A percentile compares a stretch with the other conserved stretches of the same genome.
Evolutionary conservation across 129 eudicot genomes (phyloP).

Genomic region (Pittosporum tobira): DNA sequence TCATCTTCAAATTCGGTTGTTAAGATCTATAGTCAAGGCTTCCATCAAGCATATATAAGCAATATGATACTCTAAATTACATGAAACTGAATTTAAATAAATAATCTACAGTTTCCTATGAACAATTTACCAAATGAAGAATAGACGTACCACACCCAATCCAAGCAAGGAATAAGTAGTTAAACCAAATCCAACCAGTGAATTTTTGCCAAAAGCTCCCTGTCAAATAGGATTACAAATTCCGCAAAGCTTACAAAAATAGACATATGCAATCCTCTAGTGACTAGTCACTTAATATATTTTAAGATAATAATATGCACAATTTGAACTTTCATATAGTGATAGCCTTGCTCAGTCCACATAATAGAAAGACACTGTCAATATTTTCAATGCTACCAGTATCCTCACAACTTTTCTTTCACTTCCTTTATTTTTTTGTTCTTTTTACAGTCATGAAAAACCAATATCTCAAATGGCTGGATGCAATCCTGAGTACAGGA

Average conservation of each 20-base stretch:
- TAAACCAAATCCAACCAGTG: constrained; percentile 67
- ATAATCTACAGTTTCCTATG: neutral
- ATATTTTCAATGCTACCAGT: no score
- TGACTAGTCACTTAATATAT: neutral
- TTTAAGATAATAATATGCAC: neutral
- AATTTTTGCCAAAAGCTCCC: constrained; percentile 92
- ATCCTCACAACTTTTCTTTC: no score
- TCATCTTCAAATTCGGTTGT: neutral
- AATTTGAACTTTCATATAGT: neutral
- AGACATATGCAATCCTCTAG: neutral
- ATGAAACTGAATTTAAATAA: neutral
- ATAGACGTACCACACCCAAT: constrained; percentile 80
- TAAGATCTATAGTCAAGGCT: neutral
- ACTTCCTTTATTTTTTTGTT: no score
- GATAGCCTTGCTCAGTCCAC: neutral
- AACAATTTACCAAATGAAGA: neutral
- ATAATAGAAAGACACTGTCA: no score
- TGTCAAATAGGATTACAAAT: constrained; percentile 20
- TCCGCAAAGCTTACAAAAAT: constrained; percentile 12
- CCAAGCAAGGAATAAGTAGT: constrained; percentile 81
- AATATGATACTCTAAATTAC: neutral
- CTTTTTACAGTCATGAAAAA: no score
- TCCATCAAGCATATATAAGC: neutral
- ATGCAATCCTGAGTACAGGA: neutral
- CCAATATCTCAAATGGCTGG: no score